These are phyloP conservation scores for Rhododendron molle DNA, from an alignment of 148 eudicot species.

Conservation along the genomic window DNA sequence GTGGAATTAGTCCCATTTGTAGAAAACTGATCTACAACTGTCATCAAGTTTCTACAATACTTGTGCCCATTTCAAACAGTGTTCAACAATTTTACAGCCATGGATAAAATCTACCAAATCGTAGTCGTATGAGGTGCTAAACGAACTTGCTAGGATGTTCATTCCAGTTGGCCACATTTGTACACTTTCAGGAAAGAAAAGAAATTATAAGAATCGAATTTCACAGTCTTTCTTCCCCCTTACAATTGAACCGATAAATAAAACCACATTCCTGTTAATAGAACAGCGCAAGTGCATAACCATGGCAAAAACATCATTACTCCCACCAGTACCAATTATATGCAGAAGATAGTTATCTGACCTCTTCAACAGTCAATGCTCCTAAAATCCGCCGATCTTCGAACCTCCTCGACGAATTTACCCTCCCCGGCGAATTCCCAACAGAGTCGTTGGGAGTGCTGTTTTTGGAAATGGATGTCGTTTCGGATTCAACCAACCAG, in stretches of 20 bases:
- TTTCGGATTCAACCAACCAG: constrained; percentile 49
- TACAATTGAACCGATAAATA: not conserved
- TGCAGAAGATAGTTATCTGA: constrained; percentile 32
- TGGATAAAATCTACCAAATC: not conserved
- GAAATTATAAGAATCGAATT: not conserved
- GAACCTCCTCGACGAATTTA: constrained; percentile 30
- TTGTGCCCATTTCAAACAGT: no score
- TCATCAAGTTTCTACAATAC: no score
- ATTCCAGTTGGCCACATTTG: no score
- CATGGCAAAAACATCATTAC: not conserved
- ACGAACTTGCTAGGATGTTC: no score
- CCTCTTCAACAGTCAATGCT: constrained; percentile 46
- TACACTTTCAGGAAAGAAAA: no score
- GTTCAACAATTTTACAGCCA: no score
- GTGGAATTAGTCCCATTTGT: no score
- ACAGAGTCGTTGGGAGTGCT: constrained; percentile 28
- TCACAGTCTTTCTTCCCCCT: not conserved
- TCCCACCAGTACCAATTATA: not conserved
- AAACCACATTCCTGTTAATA: not conserved
- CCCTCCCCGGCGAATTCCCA: constrained; percentile 32
- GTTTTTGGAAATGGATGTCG: constrained; percentile 19
- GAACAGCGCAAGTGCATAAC: not conserved
- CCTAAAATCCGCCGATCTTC: constrained; percentile 56
- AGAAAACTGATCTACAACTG: no score
- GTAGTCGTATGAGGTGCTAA: not conserved